Base-by-base conservation (phyloP, 331 rosid species). In the Quercus lobata region DNA sequence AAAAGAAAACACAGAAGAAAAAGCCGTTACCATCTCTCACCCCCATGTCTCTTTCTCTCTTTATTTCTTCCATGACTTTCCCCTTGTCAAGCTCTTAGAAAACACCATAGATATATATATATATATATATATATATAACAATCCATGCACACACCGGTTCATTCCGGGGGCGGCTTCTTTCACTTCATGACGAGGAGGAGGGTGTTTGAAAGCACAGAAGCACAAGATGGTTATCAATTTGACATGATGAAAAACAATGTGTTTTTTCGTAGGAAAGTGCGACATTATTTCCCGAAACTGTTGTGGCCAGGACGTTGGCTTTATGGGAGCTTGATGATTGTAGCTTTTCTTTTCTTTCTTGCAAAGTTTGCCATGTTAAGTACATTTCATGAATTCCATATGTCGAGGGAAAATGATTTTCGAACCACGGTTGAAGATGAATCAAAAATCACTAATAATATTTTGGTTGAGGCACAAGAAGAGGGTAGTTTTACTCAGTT, bases 161-260 rank as follows among this genome's bases (percentile, higher is more conserved):
- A 53, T 68, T 55, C n/a, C 21, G 66, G 69, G 9, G 18, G 15
- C 17, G 5, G 17, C 15, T 72, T 79, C 29, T 8, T 32, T 24
- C 44, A 65, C n/a, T 76, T 66, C 71, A 81, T 83, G 88, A 65
- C 85, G 6, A 88, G 86, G 46, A 88, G 89, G 80, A 81, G 86
- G 25, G 41, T 83, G 24, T 74, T 79, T 17, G 93, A 88, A n/a
- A 19, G 21, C 55, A 12, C 62, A 7, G 86, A 85, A 6, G 87
- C 84, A 62, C 76, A 73, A 0, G 78, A 80, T 29, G 83, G 80
- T 46, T 63, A 70, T 78, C 80, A 65, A 22, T 19, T 11, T 22
- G 24, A 41, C 25, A 54, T 19, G 9, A 54, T 19, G 6, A 79
- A 66, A 79, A 75, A 71, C 19, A 46, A 68, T 11, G 35, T 72